Conservation (phyloP, 2,329 filamentous ascomycete genomes). For the Pseudovirgaria hyperparasitica region DNA sequence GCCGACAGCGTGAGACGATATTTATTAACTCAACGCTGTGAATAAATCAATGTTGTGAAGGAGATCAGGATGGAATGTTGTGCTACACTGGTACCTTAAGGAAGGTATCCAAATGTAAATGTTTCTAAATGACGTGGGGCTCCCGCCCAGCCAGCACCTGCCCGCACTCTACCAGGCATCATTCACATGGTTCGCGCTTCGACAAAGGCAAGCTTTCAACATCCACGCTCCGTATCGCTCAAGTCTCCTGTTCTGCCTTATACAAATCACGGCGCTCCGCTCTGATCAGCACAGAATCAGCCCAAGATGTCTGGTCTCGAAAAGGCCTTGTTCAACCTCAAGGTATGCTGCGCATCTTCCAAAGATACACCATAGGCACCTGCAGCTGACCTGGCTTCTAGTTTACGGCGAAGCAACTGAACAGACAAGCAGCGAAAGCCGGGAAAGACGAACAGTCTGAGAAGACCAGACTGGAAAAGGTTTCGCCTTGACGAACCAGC, state of each 20-base stretch:
- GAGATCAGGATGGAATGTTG: too few species aligned
- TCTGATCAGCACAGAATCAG: too few species aligned
- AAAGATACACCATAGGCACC: slow-evolving; percentile 3
- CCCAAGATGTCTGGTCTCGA: slow-evolving; percentile 46
- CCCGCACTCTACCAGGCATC: too few species aligned
- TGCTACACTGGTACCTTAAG: too few species aligned
- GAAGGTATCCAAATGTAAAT: too few species aligned
- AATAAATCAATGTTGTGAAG: too few species aligned
- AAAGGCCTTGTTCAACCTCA: slow-evolving; percentile 50
- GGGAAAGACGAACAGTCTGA: slow-evolving; percentile 48
- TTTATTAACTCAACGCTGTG: too few species aligned
- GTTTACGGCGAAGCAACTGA: slow-evolving; percentile 52
- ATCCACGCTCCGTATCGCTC: not conserved
- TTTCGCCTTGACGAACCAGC: slow-evolving; percentile 9
- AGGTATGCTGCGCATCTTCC: slow-evolving; percentile 27
- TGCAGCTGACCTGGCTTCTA: slow-evolving; percentile 18
- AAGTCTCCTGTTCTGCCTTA: not conserved
- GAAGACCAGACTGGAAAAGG: slow-evolving; percentile 50
- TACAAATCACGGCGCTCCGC: not conserved
- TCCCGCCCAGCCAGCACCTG: too few species aligned
- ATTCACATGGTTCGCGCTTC: too few species aligned
- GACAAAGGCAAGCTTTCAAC: not conserved
- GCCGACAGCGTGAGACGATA: too few species aligned
- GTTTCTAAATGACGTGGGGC: too few species aligned
- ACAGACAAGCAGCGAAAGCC: slow-evolving; percentile 48